These are phyloP conservation scores for Aureobasidium uvarum DNA, from an alignment of 2,329 filamentous ascomycete species.

Conservation along the genomic window DNA sequence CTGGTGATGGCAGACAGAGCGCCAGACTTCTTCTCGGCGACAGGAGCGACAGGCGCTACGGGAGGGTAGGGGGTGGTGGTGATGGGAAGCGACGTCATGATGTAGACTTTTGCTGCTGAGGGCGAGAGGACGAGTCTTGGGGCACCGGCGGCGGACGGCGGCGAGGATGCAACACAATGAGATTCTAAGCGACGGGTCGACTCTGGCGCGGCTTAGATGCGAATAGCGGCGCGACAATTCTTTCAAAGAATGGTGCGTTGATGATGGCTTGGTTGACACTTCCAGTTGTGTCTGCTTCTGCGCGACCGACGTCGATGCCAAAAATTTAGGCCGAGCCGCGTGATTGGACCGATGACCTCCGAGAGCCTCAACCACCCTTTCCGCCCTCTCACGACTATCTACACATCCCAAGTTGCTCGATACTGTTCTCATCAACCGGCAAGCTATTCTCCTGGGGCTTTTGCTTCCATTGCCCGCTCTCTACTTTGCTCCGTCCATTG, in stretches of 20 bases:
- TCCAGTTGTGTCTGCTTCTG: slow-evolving; percentile 9
- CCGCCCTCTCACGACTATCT: background rate
- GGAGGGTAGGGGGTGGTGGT: slow-evolving; percentile 15
- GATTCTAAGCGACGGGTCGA: slow-evolving; percentile 6
- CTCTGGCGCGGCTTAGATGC: slow-evolving; percentile 9
- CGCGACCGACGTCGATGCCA: slow-evolving; percentile 27
- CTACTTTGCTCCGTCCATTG: background rate
- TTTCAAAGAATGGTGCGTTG: slow-evolving; percentile 20
- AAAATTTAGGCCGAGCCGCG: slow-evolving; percentile 25
- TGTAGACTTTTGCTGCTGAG: slow-evolving; percentile 23
- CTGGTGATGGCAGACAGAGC: slow-evolving; percentile 65
- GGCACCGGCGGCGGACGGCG: slow-evolving; percentile 11
- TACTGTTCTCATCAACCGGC: background rate
- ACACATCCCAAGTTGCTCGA: background rate
- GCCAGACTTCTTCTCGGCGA: slow-evolving; percentile 25
- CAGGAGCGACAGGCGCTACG: slow-evolving; percentile 15
- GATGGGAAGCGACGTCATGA: slow-evolving; percentile 28
- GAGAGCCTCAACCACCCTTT: background rate
- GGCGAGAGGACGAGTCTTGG: slow-evolving; percentile 10
- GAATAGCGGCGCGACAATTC: slow-evolving; percentile 16
- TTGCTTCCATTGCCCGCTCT: background rate
- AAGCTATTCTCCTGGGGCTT: background rate
- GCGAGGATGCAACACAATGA: background rate
- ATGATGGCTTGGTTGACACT: slow-evolving; percentile 12
- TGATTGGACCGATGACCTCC: slow-evolving; percentile 25